These are phyloP conservation scores for Phytopythium boreale DNA, from an alignment of 352 stramenopile species.

Conservation along the genomic window DNA sequence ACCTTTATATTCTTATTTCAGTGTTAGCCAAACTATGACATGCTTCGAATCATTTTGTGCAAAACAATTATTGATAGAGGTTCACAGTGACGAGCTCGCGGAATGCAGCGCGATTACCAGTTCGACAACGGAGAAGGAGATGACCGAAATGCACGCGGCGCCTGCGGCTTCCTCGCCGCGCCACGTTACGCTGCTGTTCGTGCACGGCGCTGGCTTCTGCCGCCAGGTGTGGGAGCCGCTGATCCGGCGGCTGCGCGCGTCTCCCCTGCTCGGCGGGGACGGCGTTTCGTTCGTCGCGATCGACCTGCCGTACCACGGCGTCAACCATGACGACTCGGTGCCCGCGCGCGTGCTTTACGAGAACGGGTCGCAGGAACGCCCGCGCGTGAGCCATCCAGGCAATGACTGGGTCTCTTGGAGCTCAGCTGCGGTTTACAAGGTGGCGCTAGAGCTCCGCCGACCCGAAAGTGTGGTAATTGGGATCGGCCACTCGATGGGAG, in stretches of 20 bases:
- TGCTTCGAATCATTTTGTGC: no score
- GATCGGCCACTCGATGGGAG: conserved; percentile 55
- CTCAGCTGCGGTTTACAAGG: background rate
- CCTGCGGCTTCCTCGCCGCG: no score
- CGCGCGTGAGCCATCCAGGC: conserved; percentile 35
- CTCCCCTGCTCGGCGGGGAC: conserved; percentile 18
- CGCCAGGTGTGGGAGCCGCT: conserved; percentile 44
- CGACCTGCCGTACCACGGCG: conserved; percentile 40
- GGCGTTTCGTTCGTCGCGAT: conserved; percentile 26
- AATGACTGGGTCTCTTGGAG: conserved; percentile 22
- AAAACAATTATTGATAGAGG: no score
- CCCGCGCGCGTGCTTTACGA: conserved; percentile 13
- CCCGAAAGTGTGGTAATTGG: conserved; percentile 37
- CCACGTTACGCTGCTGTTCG: conserved; percentile 31
- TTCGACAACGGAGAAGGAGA: no score
- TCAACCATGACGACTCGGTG: conserved; percentile 29
- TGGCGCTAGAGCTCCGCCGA: conserved; percentile 5
- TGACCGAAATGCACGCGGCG: no score
- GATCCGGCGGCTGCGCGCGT: conserved; percentile 25
- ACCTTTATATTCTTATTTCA: no score
- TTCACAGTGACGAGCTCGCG: no score
- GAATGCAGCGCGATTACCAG: no score
- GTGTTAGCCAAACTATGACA: no score
- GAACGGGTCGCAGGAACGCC: conserved; percentile 19
- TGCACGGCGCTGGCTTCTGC: conserved; percentile 38